Evolutionary conservation across 306 rosid genomes (phyloP).

Genomic region (Pyrus betulifolia): DNA sequence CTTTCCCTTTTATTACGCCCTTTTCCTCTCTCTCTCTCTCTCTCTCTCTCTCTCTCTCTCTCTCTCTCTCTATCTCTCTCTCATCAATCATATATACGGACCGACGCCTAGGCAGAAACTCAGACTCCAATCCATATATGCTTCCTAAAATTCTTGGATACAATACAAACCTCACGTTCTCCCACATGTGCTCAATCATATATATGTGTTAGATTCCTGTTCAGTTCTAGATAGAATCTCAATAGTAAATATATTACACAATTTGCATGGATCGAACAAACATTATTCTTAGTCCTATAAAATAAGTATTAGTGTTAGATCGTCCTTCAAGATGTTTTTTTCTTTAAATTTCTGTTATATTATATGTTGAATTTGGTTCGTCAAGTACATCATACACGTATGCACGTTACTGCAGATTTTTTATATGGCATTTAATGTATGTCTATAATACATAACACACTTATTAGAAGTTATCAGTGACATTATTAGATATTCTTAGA

Average conservation of each 20-base stretch:
- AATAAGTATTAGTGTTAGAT: background rate
- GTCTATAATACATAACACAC: background rate
- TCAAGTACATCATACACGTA: too few species aligned
- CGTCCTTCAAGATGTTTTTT: background rate
- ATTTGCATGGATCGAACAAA: background rate
- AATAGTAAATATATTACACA: background rate
- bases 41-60: background rate
- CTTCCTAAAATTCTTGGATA: conserved; percentile 22
- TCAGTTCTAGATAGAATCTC: background rate
- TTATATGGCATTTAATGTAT: too few species aligned
- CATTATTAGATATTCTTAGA: too few species aligned
- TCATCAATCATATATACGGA: background rate
- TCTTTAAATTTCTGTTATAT: background rate
- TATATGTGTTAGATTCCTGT: conserved; percentile 27
- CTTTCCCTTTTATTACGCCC: conserved; percentile 65
- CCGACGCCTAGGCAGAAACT: background rate
- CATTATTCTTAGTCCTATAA: background rate
- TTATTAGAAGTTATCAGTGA: background rate
- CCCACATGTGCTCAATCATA: conserved; percentile 58
- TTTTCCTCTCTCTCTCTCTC: conserved; percentile 11
- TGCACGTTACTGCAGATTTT: too few species aligned
- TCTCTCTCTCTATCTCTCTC: background rate
- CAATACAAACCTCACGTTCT: conserved; percentile 33
- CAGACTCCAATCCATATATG: conserved; percentile 34
- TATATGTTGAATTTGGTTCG: background rate